Base-by-base conservation (phyloP, 495 filamentous ascomycete genomes). In the Annulohypoxylon bovei region DNA sequence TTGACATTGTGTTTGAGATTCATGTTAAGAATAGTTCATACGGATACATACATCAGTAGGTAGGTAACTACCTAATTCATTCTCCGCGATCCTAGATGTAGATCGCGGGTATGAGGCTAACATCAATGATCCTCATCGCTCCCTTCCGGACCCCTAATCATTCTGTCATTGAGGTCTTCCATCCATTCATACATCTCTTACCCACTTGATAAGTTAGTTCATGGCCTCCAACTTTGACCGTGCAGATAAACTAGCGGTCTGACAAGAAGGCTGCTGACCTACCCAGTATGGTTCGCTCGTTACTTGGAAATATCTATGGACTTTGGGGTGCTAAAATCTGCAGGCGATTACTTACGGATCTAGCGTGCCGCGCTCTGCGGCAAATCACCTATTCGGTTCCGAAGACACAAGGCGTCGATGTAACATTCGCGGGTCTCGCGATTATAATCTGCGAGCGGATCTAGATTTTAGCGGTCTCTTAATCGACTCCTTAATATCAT, bases 201-300 rank as follows among this genome's bases (percentile, higher is more conserved):
- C 20, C 60, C 49, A 30, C 47, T 22, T 35, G 60, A 65, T 46
- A 61, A 59, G n/a, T n/a, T n/a, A 42, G 70, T 52, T 57, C 6
- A 35, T 11, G 33, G 42, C 62, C 70, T 72, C 70, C 70, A 72
- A 68, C 54, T 67, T 55, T 9, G 20, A 44, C 20, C 25, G 53
- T 68, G 65, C 70, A 72, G 30, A 46, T 57, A 68, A 72, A 72
- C 54, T 72, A 72, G 70, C 70, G 70, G 70, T 72, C 70, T 72
- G 65, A 27, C 58, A 7, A 50, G 16, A 30, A 32, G n/a, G 52
- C 52, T 67, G 52, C 59, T 65, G 58, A 60, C 64, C 47, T 72
- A 44, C 52, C 18, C 22, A 42, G 47, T 50, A 40, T 57, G 16
- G 55, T 65, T 60, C 61, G 62, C 55, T 57, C 54, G 57, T 9